These are phyloP conservation scores for Fusarium sp. DNA, from an alignment of 2,329 filamentous ascomycete species.

Conservation along the genomic window DNA sequence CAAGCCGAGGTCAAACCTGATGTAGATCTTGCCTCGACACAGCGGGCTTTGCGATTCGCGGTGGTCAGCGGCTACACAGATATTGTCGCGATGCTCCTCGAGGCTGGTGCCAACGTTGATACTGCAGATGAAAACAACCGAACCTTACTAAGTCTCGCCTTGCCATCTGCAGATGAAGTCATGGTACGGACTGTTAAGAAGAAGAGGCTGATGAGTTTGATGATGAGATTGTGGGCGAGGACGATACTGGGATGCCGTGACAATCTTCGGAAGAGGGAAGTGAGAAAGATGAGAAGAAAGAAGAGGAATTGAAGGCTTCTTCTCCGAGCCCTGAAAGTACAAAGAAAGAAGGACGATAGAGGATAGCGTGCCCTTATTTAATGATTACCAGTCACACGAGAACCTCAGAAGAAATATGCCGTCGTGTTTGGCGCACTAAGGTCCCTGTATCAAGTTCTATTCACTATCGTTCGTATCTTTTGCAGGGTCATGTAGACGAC, in stretches of 20 bases:
- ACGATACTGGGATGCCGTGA: background rate
- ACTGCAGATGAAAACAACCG: background rate
- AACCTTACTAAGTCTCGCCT: conserved; percentile 1
- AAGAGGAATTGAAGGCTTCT: background rate
- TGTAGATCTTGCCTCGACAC: background rate
- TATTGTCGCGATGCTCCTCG: background rate
- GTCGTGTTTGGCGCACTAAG: too few relatives aligned
- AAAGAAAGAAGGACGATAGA: too few relatives aligned
- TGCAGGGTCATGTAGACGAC: too few relatives aligned
- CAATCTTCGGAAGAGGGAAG: background rate
- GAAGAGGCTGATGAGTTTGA: conserved; percentile 6
- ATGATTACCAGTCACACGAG: too few relatives aligned
- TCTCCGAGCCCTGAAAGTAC: background rate
- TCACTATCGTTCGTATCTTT: too few relatives aligned
- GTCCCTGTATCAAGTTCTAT: too few relatives aligned
- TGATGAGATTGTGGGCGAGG: conserved; percentile 8
- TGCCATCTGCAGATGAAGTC: background rate
- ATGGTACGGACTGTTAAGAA: conserved; percentile 5
- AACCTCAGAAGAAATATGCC: too few relatives aligned
- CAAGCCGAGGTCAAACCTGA: background rate
- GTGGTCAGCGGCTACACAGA: background rate
- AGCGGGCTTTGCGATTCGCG: background rate
- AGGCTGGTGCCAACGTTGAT: conserved; percentile 14
- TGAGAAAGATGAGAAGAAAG: background rate
- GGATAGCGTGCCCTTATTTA: too few relatives aligned